phyloP scores from a whole-genome alignment of 129 eudicot genomes.

The Glebionis coronaria region DNA sequence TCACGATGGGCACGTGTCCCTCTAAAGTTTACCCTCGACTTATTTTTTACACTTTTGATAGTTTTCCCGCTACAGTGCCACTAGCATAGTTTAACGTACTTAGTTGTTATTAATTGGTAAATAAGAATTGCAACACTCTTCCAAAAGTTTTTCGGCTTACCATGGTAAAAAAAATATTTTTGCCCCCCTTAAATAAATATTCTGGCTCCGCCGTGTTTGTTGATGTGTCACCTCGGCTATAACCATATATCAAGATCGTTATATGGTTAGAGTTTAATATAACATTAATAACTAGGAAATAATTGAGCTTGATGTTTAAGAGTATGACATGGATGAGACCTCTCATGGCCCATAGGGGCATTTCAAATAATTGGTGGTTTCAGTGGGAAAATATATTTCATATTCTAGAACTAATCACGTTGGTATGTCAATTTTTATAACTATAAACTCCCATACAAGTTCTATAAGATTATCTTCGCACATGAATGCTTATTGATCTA shows the following conservation, averaged over 20 bases:
- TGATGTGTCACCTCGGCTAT: no score
- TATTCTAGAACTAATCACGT: conserved; percentile 20
- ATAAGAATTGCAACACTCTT: no score
- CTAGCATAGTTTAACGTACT: no score
- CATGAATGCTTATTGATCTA: conserved; percentile 21
- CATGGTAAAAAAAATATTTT: no score
- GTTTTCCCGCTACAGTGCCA: no score
- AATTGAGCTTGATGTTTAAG: conserved; percentile 24
- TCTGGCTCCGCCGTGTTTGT: no score
- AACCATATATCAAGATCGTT: not conserved
- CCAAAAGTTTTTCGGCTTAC: no score
- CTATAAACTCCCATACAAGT: conserved; percentile 1
- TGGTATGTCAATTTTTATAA: not conserved
- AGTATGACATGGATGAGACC: conserved; percentile 33
- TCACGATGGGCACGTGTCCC: no score
- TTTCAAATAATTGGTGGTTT: conserved; percentile 25
- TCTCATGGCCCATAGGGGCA: conserved; percentile 25
- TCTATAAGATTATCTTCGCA: conserved; percentile 19
- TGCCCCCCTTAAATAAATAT: no score
- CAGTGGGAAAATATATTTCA: not conserved
- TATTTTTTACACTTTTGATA: no score
- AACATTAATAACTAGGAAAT: conserved; percentile 1
- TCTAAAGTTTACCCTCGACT: no score
- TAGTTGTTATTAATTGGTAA: no score
- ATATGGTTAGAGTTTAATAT: not conserved